Base-by-base conservation (phyloP, 176 grass and related monocot genomes). In the Dactylis glomerata region DNA sequence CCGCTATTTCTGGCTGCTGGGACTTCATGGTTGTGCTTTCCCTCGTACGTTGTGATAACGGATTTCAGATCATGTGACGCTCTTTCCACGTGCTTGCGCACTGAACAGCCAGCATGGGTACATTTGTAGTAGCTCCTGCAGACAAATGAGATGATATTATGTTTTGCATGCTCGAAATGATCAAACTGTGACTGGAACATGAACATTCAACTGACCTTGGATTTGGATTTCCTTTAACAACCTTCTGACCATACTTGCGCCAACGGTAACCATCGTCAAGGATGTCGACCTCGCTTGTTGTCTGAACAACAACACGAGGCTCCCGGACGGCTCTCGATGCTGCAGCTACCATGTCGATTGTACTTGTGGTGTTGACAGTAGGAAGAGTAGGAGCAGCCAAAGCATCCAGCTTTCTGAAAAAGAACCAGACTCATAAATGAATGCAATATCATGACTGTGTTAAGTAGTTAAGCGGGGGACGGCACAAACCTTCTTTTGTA, bases 81-180 rank as follows among this genome's bases (percentile, higher is more conserved):
- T 80, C 97, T 94, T 64, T 99, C 97, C 10, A 99, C 94, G 0
- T 99, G 97, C 82, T 99, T 99, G 81, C 97, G 90, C 33, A 99
- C 97, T 3, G 90, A 89, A 84, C 97, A 99, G 10, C 93, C 88
- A 5, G 82, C 82, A 62, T 92, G 90, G 1, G 97, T 99, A 56
- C 97, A 99, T 87, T 99, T 99, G 88, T 99, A 99, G 79, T 99
- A 99, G 76, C 97, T 99, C 86, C 97, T 99, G 93, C 56, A 92
- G 30, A 68, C 10, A 80, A 49, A 88, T 44, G 40, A 67, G 66
- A 69, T 76, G 10, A 67, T 77, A 6, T 55, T 41, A 86, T 7
- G 6, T 62, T 67, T 46, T 15, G 12, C 26, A n/a, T n/a, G 42
- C 19, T 8, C 22, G 12, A n/a, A 65, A 82, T 28, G 31, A 38